Evolutionary conservation across 345 rosid genomes (phyloP), one percentile per base, ranked within the genome.

Genomic region (Noccaea caerulescens): DNA sequence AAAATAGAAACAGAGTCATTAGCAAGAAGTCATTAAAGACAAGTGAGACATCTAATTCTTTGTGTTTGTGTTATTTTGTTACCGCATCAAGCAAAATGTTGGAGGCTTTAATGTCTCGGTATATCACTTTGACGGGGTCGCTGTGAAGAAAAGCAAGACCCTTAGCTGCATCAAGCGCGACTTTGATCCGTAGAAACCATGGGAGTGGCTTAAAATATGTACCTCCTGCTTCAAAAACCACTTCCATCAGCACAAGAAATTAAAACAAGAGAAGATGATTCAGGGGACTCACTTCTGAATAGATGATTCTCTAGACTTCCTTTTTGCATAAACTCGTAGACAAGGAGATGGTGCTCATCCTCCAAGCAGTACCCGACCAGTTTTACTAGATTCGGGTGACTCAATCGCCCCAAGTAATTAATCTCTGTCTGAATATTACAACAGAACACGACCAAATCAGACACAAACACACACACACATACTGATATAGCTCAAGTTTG

Each of bases 261-360:
- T 5, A 61, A 7, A 36, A 46, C 7, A 38, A 45, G 37, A 38
- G 4, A 57, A 37, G 33, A 64, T 72, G 33, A 27, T 73, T 11
- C 37, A 43, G 32, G 4, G n/a, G 64, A 75, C 95, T 82, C 45
- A 95, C 99, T 88, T 79, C 97, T 81, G 75, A 95, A 95, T 18
- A 95, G 66, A 79, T 95, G 98, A 77, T 95, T 89, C 75, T 95
- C 99, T 80, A 95, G 80, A 83, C 99, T 95, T 42, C 99, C 97
- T 49, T 87, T 87, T 18, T 91, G 86, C 99, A 92, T 89, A 73
- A 92, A 95, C 82, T 95, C 98, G 62, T 95, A 94, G 9, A 94
- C 97, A 36, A 94, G 83, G 64, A 94, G 92, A 51, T 93, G 85
- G 71, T 94, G 97, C 32, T 92, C 98, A 77, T 92, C 98, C 72